Evolutionary conservation across 2,329 filamentous ascomycete species (phyloP).

Genomic region (Dactylonectria macrodidyma): DNA sequence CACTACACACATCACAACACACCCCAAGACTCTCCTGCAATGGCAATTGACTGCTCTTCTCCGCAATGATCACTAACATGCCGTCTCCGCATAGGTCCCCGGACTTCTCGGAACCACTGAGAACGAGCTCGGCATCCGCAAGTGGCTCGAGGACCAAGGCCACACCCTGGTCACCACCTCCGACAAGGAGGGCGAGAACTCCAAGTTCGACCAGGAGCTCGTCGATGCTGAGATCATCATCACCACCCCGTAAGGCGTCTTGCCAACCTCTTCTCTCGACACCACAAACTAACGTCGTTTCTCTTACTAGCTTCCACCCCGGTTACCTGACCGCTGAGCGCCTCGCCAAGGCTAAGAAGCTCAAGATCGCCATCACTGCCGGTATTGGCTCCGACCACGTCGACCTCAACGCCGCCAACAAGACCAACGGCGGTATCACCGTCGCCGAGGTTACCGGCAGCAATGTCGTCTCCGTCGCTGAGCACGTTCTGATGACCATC

Average conservation of each 20-base stretch:
- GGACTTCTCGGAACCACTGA: conserved; percentile 94
- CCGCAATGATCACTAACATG: conserved; percentile 31
- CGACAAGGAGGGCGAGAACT: conserved; percentile 96
- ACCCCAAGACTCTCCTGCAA: too few relatives aligned
- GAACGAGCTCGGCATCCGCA: conserved; percentile 97
- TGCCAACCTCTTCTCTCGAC: not conserved
- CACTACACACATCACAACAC: not conserved
- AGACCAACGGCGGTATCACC: conserved; percentile 96
- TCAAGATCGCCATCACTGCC: conserved; percentile 96
- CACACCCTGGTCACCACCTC: conserved; percentile 98
- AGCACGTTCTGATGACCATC: conserved; percentile 99
- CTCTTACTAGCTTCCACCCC: conserved; percentile 84
- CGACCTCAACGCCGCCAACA: conserved; percentile 96
- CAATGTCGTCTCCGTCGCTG: conserved; percentile 98
- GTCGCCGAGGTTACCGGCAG: conserved; percentile 98
- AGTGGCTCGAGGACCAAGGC: conserved; percentile 97
- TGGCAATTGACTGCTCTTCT: too few relatives aligned
- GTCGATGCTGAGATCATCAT: conserved; percentile 99
- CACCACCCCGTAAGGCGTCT: conserved; percentile 84
- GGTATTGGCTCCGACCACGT: conserved; percentile 99
- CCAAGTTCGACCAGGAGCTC: conserved; percentile 94
- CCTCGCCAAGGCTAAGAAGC: conserved; percentile 97
- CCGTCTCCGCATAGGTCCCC: conserved; percentile 68
- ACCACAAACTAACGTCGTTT: not conserved
- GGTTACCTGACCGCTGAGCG: conserved; percentile 98